Base-by-base conservation (phyloP, 1,284 basidiomycete species). In the Gymnopus androsaceus region DNA sequence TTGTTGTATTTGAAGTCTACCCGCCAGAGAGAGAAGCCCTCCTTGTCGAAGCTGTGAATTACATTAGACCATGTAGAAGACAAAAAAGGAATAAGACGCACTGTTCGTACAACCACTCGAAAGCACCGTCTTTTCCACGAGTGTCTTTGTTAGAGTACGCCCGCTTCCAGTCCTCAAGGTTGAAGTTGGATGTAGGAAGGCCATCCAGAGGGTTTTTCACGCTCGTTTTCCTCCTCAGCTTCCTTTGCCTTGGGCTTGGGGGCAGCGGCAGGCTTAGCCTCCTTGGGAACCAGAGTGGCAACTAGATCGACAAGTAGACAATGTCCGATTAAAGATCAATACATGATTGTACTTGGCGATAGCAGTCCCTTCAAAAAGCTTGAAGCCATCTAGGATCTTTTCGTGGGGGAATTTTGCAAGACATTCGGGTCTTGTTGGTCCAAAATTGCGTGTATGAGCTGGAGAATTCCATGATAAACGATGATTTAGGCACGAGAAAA, bases 1-100 rank as follows among this genome's bases (percentile, higher is more conserved):
- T 89, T 82, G 77, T 92, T 93, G 87, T 98, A 98, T 82, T 97
- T 95, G 90, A 94, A 98, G n/a, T n/a, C n/a, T n/a, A n/a, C n/a
- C n/a, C n/a, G n/a, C n/a, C n/a, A n/a, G n/a, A n/a, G n/a, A n/a
- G 94, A 96, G 87, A 88, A 98, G 47, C 95, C 95, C 63, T 90
- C 85, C 60, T 83, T 74, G 81, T 98, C 95, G 73, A 86, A 95
- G 82, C 94, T 94, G 67, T 37, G 63, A 62, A 54, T 71, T 60
- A 61, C 69, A 54, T 66, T 52, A 44, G 67, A n/a, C n/a, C n/a
- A n/a, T n/a, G 64, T 54, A 61, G 63, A 7, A 27, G 8, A 42
- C 21, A n/a, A n/a, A 38, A n/a, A 34, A 21, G 8, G 15, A 19
- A 25, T 25, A 30, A 3, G 51, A 75, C 85, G 54, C 64, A 93